Percentiles rank a stretch among this genome's conserved stretches.
These are phyloP conservation scores for Aspergillus funiculosus DNA, from an alignment of 495 filamentous ascomycete species.

Conservation along the genomic window DNA sequence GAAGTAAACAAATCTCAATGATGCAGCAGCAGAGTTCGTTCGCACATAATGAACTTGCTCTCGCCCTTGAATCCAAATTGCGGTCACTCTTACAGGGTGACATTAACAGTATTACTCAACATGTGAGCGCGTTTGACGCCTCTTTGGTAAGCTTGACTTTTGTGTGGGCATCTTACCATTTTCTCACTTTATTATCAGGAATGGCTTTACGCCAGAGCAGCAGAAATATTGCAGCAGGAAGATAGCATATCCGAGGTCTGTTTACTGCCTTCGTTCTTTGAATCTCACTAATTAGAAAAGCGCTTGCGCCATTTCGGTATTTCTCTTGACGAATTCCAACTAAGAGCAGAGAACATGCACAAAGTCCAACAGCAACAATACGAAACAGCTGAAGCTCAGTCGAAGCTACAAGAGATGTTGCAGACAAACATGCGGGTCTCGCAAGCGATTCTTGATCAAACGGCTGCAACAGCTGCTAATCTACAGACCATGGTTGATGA, in stretches of 20 bases:
- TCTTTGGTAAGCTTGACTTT: conserved; percentile 24
- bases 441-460: conserved; percentile 35
- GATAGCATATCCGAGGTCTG: conserved; percentile 31
- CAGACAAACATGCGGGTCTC: conserved; percentile 32
- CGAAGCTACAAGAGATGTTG: conserved; percentile 30
- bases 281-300: conserved; percentile 25
- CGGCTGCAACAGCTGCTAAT: conserved; percentile 33
- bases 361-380: conserved; percentile 35
- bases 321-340: conserved; percentile 32
- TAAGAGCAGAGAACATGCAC: conserved; percentile 32
- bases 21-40: conserved; percentile 23
- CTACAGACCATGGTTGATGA: conserved; percentile 40
- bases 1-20: conserved; percentile 22
- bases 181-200: conserved; percentile 20
- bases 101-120: conserved; percentile 22
- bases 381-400: conserved; percentile 29
- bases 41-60: conserved; percentile 30
- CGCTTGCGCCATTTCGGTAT: conserved; percentile 33
- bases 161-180: neutral
- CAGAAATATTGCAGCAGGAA: conserved; percentile 30
- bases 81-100: conserved; percentile 26
- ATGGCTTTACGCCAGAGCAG: conserved; percentile 31
- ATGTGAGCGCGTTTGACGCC: conserved; percentile 28
- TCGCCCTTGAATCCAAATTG: conserved; percentile 23
- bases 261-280: neutral